phyloP scores from a whole-genome alignment of 2,329 filamentous ascomycete species.

The Phialocephala subalpina region DNA sequence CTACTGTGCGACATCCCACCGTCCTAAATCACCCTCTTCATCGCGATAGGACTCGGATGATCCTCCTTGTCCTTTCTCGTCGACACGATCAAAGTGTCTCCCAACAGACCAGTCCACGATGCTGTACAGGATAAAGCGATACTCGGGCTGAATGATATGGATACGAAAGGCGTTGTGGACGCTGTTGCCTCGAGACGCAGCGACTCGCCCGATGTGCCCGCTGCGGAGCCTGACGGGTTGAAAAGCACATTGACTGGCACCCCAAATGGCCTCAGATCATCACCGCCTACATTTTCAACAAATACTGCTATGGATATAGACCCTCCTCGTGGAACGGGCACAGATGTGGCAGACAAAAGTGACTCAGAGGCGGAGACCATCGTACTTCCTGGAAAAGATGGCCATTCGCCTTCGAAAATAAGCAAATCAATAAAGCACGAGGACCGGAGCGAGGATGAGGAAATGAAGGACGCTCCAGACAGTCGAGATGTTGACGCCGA shows the following conservation, averaged over 20 bases:
- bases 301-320: slow-evolving; percentile 35
- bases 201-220: slow-evolving; percentile 32
- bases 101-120: slow-evolving; percentile 39
- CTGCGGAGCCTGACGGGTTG: slow-evolving; percentile 33
- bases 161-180: slow-evolving; percentile 39
- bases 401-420: slow-evolving; percentile 68
- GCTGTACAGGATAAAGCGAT: slow-evolving; percentile 41
- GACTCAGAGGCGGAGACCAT: slow-evolving; percentile 79
- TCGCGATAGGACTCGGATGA: slow-evolving; percentile 41
- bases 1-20: slow-evolving; percentile 22
- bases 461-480: slow-evolving; percentile 36
- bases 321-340: slow-evolving; percentile 25
- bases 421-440: slow-evolving; percentile 70
- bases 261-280: slow-evolving; percentile 41
- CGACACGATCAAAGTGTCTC: slow-evolving; percentile 45
- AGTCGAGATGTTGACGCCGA: slow-evolving; percentile 13
- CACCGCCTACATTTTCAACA: slow-evolving; percentile 38
- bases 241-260: slow-evolving; percentile 33
- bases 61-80: slow-evolving; percentile 42
- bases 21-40: slow-evolving; percentile 14
- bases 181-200: slow-evolving; percentile 32
- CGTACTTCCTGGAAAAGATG: slow-evolving; percentile 71
- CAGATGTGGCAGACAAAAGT: slow-evolving; percentile 53
- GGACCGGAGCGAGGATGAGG: slow-evolving; percentile 66
- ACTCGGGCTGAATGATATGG: slow-evolving; percentile 44